These are phyloP conservation scores for Penicillium cinerascens DNA, from an alignment of 495 filamentous ascomycete species.

Conservation along the genomic window DNA sequence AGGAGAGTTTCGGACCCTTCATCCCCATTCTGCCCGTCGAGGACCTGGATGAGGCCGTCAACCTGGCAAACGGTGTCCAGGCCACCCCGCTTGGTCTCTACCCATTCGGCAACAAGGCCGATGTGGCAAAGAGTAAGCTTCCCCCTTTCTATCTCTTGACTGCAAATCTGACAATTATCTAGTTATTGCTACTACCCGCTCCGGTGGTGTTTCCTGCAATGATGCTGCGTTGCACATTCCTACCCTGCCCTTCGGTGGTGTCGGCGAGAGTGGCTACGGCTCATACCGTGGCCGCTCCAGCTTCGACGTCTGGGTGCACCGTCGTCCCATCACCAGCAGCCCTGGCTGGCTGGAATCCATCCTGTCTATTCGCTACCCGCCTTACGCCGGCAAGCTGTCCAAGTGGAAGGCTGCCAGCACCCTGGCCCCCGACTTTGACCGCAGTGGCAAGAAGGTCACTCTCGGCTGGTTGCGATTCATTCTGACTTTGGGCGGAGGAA, in stretches of 20 bases:
- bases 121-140: slow-evolving; percentile 61
- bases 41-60: slow-evolving; percentile 76
- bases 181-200: slow-evolving; percentile 63
- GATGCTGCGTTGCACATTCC: slow-evolving; percentile 81
- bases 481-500: slow-evolving; percentile 45
- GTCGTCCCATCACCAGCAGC: slow-evolving; percentile 68
- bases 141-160: neutral
- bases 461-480: slow-evolving; percentile 44
- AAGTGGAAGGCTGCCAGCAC: slow-evolving; percentile 54
- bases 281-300: slow-evolving; percentile 77
- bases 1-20: slow-evolving; percentile 89
- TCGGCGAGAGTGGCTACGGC: slow-evolving; percentile 81
- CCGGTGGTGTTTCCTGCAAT: slow-evolving; percentile 77
- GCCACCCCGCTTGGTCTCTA: slow-evolving; percentile 79
- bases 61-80: slow-evolving; percentile 69
- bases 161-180: slow-evolving; percentile 11
- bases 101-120: slow-evolving; percentile 74
- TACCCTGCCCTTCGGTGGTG: slow-evolving; percentile 83
- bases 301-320: slow-evolving; percentile 83
- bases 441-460: slow-evolving; percentile 59
- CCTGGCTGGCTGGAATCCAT: slow-evolving; percentile 78
- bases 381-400: slow-evolving; percentile 62
- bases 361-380: slow-evolving; percentile 76
- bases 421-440: slow-evolving; percentile 76
- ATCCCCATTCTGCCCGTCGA: slow-evolving; percentile 74